Base-by-base conservation (phyloP, 1,139 yeast species). In the Pichia sp. region DNA sequence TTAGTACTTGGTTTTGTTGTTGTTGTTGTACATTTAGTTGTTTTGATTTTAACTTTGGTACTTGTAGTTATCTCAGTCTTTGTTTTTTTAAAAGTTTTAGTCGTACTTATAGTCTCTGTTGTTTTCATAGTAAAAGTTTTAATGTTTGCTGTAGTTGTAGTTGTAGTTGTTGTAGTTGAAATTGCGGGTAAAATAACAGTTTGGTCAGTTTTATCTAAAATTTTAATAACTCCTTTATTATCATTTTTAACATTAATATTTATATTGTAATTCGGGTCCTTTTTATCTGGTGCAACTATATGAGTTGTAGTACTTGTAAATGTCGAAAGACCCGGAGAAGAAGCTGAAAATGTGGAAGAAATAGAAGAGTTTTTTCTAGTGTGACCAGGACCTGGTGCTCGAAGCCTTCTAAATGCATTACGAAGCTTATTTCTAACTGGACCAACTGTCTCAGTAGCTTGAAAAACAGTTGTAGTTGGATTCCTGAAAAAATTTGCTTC, bases 121-220 rank as follows among this genome's bases (percentile, higher is more conserved):
- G 52, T 44, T 5, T 46, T 46, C 19, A 29, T 34, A 8, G 55
- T 49, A 10, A 34, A 36, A 10, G 41, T 36, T 36, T 36, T 19
- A 11, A 19, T 18, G 11, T 18, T 19, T 36, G 49, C 39, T 33
- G 27, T 31, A 11, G 49, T 49, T 19, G 18, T 45, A 5, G 49
- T 47, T 11, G 18, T 29, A 25, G 54, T 50, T 6, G 43, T 29
- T 16, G 48, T 53, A 6, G 50, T 42, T 3, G 48, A 44, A 28
- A 18, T 22, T 10, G 55, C 47, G 18, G 39, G 25, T 7, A 44
- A 22, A 19, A 4, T 41, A 25, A 7, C 30, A 3, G 10, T 11
- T 25, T 25, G n/a, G 3, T 46, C 14, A 19, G 31, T 16, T 2
- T 28, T 25, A 5, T 44, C 44, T 16, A 31, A 22, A 16, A 45